Evolutionary conservation across 2,329 filamentous ascomycete genomes (phyloP).

Genomic region (Botryotinia calthae): DNA sequence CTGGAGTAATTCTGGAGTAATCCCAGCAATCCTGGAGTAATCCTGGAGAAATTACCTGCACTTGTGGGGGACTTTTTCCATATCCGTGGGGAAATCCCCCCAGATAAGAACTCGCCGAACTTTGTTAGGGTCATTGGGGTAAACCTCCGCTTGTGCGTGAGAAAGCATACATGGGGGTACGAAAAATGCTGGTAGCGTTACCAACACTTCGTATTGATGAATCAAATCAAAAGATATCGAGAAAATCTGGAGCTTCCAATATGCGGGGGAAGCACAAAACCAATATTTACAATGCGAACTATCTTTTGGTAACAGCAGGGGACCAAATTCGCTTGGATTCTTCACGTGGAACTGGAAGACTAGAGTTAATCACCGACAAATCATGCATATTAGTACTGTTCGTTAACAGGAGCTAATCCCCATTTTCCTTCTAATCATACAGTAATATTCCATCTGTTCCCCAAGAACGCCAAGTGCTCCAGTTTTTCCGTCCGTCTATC

Average conservation of each 20-base stretch:
- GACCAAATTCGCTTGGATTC: not conserved
- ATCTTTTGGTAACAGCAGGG: not conserved
- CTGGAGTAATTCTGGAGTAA: not conserved
- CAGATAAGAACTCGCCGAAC: conserved; percentile 4
- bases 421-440: not conserved
- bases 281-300: not conserved
- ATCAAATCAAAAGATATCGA: not conserved
- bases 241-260: not conserved
- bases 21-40: not conserved
- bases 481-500: conserved; percentile 1
- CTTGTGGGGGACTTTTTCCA: not conserved
- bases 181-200: not conserved
- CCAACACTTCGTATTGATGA: not conserved
- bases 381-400: not conserved
- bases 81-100: conserved; percentile 12
- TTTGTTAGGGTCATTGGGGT: conserved; percentile 1
- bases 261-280: not conserved
- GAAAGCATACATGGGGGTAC: not conserved
- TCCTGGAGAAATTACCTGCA: conserved; percentile 13
- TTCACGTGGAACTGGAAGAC: not conserved
- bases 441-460: not conserved
- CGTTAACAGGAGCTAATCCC: not conserved
- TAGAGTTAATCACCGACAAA: not conserved
- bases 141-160: conserved; percentile 1
- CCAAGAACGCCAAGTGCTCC: conserved; percentile 3